Evolutionary conservation across 345 rosid species (phyloP).

Genomic region (Hypericum perforatum): DNA sequence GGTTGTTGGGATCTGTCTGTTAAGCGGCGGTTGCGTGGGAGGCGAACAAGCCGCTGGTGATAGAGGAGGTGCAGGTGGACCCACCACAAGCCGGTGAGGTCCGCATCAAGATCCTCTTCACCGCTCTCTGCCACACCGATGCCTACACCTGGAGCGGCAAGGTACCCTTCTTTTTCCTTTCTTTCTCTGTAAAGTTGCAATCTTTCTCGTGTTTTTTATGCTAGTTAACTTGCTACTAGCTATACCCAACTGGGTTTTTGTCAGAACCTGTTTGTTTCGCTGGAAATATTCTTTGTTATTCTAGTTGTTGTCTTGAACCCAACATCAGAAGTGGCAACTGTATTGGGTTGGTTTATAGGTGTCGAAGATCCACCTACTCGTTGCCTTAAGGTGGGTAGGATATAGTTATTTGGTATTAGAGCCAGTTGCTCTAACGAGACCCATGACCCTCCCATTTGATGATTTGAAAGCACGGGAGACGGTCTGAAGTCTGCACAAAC

Average conservation of each 20-base stretch:
- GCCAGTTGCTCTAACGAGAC: too few species aligned
- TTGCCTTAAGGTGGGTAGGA: too few species aligned
- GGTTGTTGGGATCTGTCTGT: slow-evolving; percentile 6
- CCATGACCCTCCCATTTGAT: too few species aligned
- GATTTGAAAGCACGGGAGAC: too few species aligned
- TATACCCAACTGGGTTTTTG: background rate
- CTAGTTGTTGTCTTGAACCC: too few species aligned
- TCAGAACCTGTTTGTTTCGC: too few species aligned
- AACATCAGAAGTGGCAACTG: too few species aligned
- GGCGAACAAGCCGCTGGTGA: slow-evolving; percentile 72
- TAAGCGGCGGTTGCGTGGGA: slow-evolving; percentile 98
- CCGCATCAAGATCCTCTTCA: slow-evolving; percentile 72
- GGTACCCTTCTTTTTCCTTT: slow-evolving; percentile 27
- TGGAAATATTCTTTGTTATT: too few species aligned
- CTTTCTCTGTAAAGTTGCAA: background rate
- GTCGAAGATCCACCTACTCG: too few species aligned
- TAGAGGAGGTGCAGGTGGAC: slow-evolving; percentile 88
- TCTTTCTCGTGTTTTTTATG: background rate
- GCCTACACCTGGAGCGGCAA: slow-evolving; percentile 99
- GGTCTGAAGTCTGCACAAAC: too few species aligned
- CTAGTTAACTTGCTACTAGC: background rate
- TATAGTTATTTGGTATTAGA: too few species aligned
- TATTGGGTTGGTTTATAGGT: too few species aligned
- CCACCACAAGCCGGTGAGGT: slow-evolving; percentile 98
- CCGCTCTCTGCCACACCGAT: slow-evolving; percentile 97